Evolutionary conservation across 2,329 filamentous ascomycete genomes (phyloP).

Genomic region (Cladosporium cucumerinum): DNA sequence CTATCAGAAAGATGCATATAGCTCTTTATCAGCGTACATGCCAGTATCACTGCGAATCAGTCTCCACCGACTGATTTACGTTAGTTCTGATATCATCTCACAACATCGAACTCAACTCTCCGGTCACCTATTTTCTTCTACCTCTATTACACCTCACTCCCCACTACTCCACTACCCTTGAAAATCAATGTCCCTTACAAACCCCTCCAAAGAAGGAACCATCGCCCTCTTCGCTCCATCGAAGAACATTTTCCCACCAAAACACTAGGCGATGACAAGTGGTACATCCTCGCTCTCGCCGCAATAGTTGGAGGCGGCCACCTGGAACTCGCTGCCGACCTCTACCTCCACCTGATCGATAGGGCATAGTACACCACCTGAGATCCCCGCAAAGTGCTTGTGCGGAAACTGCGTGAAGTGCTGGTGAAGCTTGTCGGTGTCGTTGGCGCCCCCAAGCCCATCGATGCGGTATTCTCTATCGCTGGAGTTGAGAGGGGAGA

Average conservation of each 20-base stretch:
- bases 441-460: conserved; percentile 60
- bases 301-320: conserved; percentile 51
- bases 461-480: conserved; percentile 60
- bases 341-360: conserved; percentile 56
- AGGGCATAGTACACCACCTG: conserved; percentile 47
- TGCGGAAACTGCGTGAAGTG: conserved; percentile 55
- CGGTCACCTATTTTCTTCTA: not conserved
- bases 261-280: conserved; percentile 43
- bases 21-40: not conserved
- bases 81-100: not conserved
- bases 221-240: conserved; percentile 39
- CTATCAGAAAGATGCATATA: not conserved
- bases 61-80: not conserved
- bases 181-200: conserved; percentile 6
- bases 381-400: conserved; percentile 45
- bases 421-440: conserved; percentile 58
- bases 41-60: not conserved
- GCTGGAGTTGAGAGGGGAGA: conserved; percentile 50
- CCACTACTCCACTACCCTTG: not conserved
- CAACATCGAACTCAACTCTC: not conserved
- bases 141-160: not conserved
- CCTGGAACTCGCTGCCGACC: conserved; percentile 49
- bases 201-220: conserved; percentile 7
- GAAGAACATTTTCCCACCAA: conserved; percentile 44
- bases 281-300: conserved; percentile 47